Conservation (phyloP, 2,329 filamentous ascomycete species). For the Monosporascus ibericus region DNA sequence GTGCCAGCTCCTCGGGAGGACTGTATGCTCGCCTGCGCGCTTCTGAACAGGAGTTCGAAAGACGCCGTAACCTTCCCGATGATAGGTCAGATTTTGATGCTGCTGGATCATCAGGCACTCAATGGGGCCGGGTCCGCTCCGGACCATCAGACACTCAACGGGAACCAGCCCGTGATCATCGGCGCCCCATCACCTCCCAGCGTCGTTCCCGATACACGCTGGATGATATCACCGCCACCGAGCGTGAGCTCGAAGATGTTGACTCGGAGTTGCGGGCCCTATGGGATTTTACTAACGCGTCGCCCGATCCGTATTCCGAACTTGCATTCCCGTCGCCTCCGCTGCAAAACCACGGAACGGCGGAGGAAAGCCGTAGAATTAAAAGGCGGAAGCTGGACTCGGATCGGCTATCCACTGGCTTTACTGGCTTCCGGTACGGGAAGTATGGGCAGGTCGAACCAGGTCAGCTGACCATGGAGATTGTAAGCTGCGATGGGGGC, state of each 20-base stretch:
- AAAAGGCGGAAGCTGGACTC: conserved; percentile 69
- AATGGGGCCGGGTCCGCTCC: conserved; percentile 12
- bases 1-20: conserved; percentile 13
- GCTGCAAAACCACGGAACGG: conserved; percentile 17
- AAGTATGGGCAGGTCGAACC: conserved; percentile 82
- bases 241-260: conserved; percentile 13
- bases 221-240: conserved; percentile 3
- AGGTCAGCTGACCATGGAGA: conserved; percentile 76
- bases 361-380: conserved; percentile 37
- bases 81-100: conserved; percentile 9
- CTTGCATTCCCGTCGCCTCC: conserved; percentile 19
- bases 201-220: conserved; percentile 7
- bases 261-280: conserved; percentile 18
- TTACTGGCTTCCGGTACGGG: conserved; percentile 68
- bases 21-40: conserved; percentile 13
- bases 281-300: conserved; percentile 16
- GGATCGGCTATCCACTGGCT: conserved; percentile 45
- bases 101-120: no score
- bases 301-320: conserved; percentile 16
- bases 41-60: conserved; percentile 12
- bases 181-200: conserved; percentile 7
- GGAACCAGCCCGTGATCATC: background rate
- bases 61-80: conserved; percentile 9
- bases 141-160: background rate
- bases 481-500: conserved; percentile 84